Conservation (phyloP, 1,284 basidiomycete species). For the Apiotrichum gracile region DNA sequence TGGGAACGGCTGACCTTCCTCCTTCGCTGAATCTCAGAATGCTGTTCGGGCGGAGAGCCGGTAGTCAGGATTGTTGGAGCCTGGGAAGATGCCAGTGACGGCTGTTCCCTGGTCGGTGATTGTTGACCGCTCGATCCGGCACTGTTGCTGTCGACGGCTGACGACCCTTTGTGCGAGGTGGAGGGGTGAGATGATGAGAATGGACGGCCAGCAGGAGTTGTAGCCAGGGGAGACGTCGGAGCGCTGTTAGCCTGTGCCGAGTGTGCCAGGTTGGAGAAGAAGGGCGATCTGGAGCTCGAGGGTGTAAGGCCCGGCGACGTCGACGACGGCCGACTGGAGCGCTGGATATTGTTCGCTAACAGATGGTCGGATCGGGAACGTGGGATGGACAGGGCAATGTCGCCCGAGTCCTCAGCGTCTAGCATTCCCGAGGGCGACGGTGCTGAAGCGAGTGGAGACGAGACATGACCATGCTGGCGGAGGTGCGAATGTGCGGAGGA, state of each 20-base stretch:
- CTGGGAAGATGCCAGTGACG: no score
- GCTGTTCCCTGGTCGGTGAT: no score
- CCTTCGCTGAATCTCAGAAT: neutral
- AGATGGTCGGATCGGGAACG: neutral
- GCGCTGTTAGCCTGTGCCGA: neutral
- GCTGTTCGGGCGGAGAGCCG: neutral
- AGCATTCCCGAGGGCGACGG: neutral
- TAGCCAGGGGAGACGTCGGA: neutral
- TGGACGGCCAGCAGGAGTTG: no score
- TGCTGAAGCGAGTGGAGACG: neutral
- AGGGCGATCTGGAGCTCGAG: neutral
- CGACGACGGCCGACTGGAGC: neutral
- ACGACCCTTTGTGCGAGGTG: no score
- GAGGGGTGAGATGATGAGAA: no score
- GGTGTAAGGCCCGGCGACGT: neutral
- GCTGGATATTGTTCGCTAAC: neutral
- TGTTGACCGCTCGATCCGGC: no score
- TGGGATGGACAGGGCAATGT: conserved; percentile 7
- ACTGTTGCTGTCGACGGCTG: no score
- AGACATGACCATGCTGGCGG: neutral
- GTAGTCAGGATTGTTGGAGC: no score
- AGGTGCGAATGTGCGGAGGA: neutral
- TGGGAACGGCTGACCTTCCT: conserved; percentile 6
- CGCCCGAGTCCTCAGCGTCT: conserved; percentile 2
- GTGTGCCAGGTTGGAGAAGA: neutral